Evolutionary conservation across 2,329 filamentous ascomycete species (phyloP).

Genomic region (Apiospora pterosperma): DNA sequence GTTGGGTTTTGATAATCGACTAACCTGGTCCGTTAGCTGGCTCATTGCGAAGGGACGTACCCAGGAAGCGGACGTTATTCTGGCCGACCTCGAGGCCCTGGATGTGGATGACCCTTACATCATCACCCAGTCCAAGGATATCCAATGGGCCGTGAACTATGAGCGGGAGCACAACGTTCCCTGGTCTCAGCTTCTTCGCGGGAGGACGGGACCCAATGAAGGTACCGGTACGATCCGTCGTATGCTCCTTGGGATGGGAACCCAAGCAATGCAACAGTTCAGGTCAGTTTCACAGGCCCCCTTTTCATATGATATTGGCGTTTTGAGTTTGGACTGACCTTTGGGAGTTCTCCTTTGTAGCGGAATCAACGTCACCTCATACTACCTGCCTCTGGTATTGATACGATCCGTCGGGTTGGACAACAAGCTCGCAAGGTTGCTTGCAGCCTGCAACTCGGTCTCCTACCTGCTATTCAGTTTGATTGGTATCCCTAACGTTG

Average conservation of each 20-base stretch:
- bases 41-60: slow-evolving; percentile 22
- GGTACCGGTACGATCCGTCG: slow-evolving; percentile 48
- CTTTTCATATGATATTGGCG: background rate
- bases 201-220: slow-evolving; percentile 37
- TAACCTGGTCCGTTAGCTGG: slow-evolving; percentile 13
- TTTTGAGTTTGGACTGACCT: background rate
- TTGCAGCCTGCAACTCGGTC: slow-evolving; percentile 44
- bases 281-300: background rate
- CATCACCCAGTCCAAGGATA: slow-evolving; percentile 23
- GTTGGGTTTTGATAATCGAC: too few species aligned
- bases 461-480: slow-evolving; percentile 26
- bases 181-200: slow-evolving; percentile 46
- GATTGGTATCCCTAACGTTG: slow-evolving; percentile 23
- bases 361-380: slow-evolving; percentile 26
- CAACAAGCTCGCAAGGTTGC: slow-evolving; percentile 45
- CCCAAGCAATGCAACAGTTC: slow-evolving; percentile 29
- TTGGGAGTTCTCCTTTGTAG: slow-evolving; percentile 14
- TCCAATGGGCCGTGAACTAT: slow-evolving; percentile 27
- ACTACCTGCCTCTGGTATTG: slow-evolving; percentile 45
- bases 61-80: slow-evolving; percentile 27
- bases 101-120: slow-evolving; percentile 21
- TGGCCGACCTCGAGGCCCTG: slow-evolving; percentile 22
- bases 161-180: slow-evolving; percentile 41
- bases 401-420: slow-evolving; percentile 48
- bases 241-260: slow-evolving; percentile 47